Conservation (phyloP, 31 red algal species). For the Asparagopsis taxiformis region DNA sequence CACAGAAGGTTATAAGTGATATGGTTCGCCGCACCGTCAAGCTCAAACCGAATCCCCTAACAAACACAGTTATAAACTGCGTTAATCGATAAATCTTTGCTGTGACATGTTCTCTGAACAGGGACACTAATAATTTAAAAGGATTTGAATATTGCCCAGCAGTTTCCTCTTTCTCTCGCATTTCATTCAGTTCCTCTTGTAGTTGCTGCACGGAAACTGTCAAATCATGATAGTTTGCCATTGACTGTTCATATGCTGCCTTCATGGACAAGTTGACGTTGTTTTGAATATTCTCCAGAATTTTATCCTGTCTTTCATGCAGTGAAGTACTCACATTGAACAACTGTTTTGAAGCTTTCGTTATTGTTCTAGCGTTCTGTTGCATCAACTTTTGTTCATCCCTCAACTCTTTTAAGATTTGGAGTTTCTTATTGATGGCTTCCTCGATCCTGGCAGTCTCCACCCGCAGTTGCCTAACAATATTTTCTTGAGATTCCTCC, state of each 20-base stretch:
- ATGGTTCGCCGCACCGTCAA: background rate
- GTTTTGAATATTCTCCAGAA: background rate
- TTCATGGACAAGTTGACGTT: background rate
- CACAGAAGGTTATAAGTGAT: background rate
- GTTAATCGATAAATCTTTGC: background rate
- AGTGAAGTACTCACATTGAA: background rate
- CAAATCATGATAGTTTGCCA: background rate
- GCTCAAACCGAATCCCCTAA: background rate
- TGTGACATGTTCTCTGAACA: background rate
- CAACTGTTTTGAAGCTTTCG: conserved; percentile 1
- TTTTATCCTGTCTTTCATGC: background rate
- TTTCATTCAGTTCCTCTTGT: too few relatives aligned
- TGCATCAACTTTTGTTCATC: background rate
- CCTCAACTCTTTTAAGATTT: background rate
- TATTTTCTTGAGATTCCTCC: background rate
- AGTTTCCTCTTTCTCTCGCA: too few relatives aligned
- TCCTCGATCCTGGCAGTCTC: background rate
- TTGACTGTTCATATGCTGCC: background rate
- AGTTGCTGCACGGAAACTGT: background rate
- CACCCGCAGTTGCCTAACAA: background rate
- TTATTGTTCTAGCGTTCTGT: conserved; percentile 4
- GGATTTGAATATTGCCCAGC: too few relatives aligned
- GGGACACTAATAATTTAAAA: too few relatives aligned
- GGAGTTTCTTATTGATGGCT: background rate
- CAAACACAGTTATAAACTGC: background rate